Base-by-base conservation (phyloP, 495 filamentous ascomycete species). In the Penicillium mononematosum region DNA sequence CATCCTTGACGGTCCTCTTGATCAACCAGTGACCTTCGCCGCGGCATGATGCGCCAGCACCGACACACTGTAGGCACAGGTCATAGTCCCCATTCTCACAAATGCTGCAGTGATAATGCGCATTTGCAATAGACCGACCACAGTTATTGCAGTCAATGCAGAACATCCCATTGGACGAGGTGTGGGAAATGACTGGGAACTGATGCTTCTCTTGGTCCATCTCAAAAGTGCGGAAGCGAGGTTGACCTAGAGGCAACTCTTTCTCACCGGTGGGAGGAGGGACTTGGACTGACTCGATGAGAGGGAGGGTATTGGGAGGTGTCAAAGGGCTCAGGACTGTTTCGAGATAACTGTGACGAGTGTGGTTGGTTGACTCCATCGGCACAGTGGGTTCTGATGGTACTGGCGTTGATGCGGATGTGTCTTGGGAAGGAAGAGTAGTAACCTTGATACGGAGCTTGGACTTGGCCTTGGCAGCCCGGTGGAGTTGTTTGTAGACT, bases 71-170 rank as follows among this genome's bases (percentile, higher is more conserved):
- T 53, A 83, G 81, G 76, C 94, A 99, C 48, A 99, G 83, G 64
- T 99, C 94, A 65, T 91, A 99, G 71, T 99, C 95, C 29, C 94
- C 94, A 50, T 87, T 79, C 59, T 96, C 90, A 71, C 95, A 99
- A 53, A 85, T 88, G 64, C 89, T 88, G 78, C 94, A 99, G 74
- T 99, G 94, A 70, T 89, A 99, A 67, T 99, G 94, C 22, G 82
- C 83, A 60, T 91, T 85, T 34, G 85, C 78, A 62, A 97, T 90
- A 34, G 85, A 81, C 22, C 73, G 73, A 53, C 92, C 84, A 67
- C 94, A 99, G 64, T 84, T 81, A 75, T 99, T 96, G 83, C 94
- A 99, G 78, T 88, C 96, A 50, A 98, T 91, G 36, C 82, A 84
- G 69, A 79, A 81, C 32, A 70, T 63, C 11, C 74, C 72, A 19